A percentile compares a stretch with the other conserved stretches of the same genome.
Conservation (phyloP, 495 filamentous ascomycete genomes). For the Tuber brumale region DNA sequence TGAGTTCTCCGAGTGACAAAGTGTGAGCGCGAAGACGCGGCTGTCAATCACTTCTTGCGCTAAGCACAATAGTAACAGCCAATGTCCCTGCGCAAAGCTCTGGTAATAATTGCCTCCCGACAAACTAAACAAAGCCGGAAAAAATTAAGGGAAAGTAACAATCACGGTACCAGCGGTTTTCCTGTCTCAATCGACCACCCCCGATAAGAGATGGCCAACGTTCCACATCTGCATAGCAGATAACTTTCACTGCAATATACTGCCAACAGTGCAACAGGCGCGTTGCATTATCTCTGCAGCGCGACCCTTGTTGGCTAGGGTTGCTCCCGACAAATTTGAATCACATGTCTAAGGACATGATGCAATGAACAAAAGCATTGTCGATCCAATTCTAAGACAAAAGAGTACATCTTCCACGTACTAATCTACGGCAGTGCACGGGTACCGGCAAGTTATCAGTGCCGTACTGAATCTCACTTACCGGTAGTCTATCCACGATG, state of each 20-base stretch:
- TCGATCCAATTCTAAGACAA: slow-evolving; percentile 3
- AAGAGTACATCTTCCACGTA: neutral
- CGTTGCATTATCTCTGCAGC: neutral
- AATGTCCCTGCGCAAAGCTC: neutral
- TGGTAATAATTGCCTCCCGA: neutral
- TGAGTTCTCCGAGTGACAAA: neutral
- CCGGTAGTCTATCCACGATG: neutral
- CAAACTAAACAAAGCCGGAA: neutral
- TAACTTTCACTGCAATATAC: neutral
- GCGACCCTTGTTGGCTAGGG: neutral
- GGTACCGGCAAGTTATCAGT: neutral
- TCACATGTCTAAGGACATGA: neutral
- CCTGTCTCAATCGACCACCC: neutral
- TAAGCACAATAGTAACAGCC: neutral
- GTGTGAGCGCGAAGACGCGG: neutral
- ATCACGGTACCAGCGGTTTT: neutral
- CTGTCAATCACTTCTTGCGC: neutral
- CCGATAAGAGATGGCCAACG: neutral
- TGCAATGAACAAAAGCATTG: neutral
- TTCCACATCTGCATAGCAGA: neutral
- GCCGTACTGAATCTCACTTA: neutral
- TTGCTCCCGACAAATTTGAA: neutral
- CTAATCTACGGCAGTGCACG: neutral
- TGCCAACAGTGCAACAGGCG: neutral
- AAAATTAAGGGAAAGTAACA: neutral